phyloP scores from a whole-genome alignment of 2,329 filamentous ascomycete genomes.

The Botrytis tulipae region DNA sequence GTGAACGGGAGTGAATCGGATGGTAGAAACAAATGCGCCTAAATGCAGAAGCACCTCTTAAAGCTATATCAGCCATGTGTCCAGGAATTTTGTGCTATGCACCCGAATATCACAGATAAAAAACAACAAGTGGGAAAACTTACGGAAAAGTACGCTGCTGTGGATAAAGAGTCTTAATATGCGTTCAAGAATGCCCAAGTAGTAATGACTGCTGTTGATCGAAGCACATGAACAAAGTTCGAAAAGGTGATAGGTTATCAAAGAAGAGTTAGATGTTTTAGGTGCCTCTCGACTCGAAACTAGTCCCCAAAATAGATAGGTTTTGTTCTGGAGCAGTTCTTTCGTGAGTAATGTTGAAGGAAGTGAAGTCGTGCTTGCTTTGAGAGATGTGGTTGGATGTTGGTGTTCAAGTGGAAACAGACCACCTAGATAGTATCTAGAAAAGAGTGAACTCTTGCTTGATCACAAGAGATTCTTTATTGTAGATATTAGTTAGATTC shows the following conservation, averaged over 20 bases:
- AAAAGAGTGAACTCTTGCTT: neutral
- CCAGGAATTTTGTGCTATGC: conserved; percentile 24
- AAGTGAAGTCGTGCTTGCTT: conserved; percentile 20
- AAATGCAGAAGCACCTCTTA: conserved; percentile 44
- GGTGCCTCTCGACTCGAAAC: conserved; percentile 12
- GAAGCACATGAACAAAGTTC: conserved; percentile 23
- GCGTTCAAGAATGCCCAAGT: neutral
- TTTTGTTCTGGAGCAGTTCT: conserved; percentile 19
- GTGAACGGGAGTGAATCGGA: conserved; percentile 41
- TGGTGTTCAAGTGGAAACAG: neutral
- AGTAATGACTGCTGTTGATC: neutral
- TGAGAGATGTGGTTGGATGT: conserved; percentile 21
- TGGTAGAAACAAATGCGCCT: conserved; percentile 44
- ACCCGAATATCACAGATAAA: neutral
- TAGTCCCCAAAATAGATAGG: conserved; percentile 18
- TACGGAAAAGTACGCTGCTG: neutral
- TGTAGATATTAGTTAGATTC: neutral
- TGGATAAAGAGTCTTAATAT: neutral
- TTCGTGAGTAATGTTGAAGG: conserved; percentile 9
- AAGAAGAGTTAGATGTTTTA: conserved; percentile 20
- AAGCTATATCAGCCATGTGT: conserved; percentile 44
- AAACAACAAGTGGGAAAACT: neutral
- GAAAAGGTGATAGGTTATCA: neutral
- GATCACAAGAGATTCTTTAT: conserved; percentile 11
- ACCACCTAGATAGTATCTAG: neutral